Conservation (phyloP, 805 yeast species). For the Schizosaccharomyces octosporus region DNA sequence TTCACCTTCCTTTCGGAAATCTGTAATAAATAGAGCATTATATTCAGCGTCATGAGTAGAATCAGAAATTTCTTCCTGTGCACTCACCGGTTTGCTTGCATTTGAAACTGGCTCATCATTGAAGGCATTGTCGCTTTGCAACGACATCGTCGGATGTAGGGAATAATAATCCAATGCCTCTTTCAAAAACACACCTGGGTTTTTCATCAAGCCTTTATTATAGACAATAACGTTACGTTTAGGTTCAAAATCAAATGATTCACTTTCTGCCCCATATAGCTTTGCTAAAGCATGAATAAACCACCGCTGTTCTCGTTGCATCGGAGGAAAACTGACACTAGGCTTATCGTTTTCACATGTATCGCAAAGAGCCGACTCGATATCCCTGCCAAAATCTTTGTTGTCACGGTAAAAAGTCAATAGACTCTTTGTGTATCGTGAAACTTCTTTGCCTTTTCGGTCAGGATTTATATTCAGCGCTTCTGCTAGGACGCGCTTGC, state of each 20-base stretch:
- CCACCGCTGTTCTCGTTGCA: conserved; percentile 41
- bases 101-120: background rate
- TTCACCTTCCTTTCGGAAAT: background rate
- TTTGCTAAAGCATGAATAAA: conserved; percentile 48
- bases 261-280: conserved; percentile 32
- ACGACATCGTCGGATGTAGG: background rate
- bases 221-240: conserved; percentile 39
- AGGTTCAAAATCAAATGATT: conserved; percentile 67
- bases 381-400: conserved; percentile 45
- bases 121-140: background rate
- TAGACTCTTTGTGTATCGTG: background rate
- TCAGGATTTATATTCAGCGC: conserved; percentile 22
- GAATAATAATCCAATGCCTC: background rate
- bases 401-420: background rate
- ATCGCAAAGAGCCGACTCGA: conserved; percentile 26
- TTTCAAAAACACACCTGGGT: background rate
- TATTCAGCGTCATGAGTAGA: background rate
- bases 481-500: conserved; percentile 36
- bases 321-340: conserved; percentile 41
- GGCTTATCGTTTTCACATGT: conserved; percentile 8
- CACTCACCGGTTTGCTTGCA: background rate
- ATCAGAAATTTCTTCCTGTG: background rate
- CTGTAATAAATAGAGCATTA: background rate
- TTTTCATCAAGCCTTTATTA: background rate
- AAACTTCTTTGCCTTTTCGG: background rate